These are phyloP conservation scores for Globisporangium perplexum DNA, from an alignment of 352 stramenopile genomes.

Conservation along the genomic window DNA sequence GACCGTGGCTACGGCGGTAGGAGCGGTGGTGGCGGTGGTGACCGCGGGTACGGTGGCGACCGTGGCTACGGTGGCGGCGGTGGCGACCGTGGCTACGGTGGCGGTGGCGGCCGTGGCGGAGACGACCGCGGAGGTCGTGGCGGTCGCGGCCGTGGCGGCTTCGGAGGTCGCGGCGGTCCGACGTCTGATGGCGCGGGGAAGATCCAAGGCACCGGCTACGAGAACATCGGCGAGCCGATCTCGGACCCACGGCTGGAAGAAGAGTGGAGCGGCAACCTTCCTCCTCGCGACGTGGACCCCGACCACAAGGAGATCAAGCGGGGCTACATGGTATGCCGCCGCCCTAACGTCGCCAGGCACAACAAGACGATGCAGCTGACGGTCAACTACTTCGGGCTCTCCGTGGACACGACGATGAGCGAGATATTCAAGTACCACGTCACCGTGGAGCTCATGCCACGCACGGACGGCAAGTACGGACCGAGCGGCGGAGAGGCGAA, in stretches of 20 bases:
- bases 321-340: conserved; percentile 38
- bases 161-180: conserved; percentile 22
- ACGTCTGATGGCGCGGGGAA: conserved; percentile 25
- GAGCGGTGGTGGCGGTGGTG: conserved; percentile 12
- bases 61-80: conserved; percentile 20
- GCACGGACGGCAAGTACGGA: conserved; percentile 47
- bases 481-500: conserved; percentile 27
- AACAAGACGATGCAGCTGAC: conserved; percentile 36
- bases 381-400: conserved; percentile 65
- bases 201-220: conserved; percentile 42
- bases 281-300: conserved; percentile 27
- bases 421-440: conserved; percentile 81
- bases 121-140: conserved; percentile 24
- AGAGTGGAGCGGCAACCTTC: conserved; percentile 34
- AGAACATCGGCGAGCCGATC: conserved; percentile 38
- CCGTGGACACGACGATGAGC: conserved; percentile 27
- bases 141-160: conserved; percentile 23
- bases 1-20: conserved; percentile 12
- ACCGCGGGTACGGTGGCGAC: conserved; percentile 20
- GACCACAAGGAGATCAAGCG: conserved; percentile 34
- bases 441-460: conserved; percentile 41
- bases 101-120: conserved; percentile 22
- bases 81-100: conserved; percentile 22
- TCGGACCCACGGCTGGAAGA: conserved; percentile 48
- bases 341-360: conserved; percentile 24